These are phyloP conservation scores for Micractinium conductrix DNA, from an alignment of 139 green algal species.

Conservation along the genomic window DNA sequence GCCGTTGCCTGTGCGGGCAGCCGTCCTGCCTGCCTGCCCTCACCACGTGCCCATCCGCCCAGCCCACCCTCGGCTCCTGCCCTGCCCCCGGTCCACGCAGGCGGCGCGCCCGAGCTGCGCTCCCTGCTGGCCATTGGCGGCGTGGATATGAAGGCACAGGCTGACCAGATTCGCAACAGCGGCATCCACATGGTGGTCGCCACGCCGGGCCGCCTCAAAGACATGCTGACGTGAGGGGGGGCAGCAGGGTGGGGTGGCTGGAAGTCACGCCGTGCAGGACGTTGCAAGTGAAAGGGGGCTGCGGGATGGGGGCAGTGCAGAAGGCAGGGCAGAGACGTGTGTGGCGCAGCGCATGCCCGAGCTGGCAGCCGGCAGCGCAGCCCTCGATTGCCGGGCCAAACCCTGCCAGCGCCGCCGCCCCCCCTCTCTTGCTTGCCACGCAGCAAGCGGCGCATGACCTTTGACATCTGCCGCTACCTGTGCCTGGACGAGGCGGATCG, in stretches of 20 bases:
- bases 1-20: too few species aligned
- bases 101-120: conserved; percentile 79
- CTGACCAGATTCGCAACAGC: conserved; percentile 42
- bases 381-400: too few species aligned
- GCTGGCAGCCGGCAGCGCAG: too few species aligned
- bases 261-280: not conserved
- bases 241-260: too few species aligned
- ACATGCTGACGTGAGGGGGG: conserved; percentile 85
- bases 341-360: too few species aligned
- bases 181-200: conserved; percentile 94
- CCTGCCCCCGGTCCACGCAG: not conserved
- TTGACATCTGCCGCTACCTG: conserved; percentile 94
- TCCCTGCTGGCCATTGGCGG: conserved; percentile 92
- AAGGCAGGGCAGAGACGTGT: too few species aligned
- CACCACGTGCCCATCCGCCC: not conserved
- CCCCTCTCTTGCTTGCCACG: not conserved
- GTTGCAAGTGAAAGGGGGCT: too few species aligned
- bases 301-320: too few species aligned
- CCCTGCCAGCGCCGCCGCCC: not conserved
- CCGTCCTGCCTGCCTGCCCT: not conserved
- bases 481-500: conserved; percentile 98
- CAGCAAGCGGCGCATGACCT: conserved; percentile 87
- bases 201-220: conserved; percentile 95
- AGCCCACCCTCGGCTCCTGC: conserved; percentile 19
- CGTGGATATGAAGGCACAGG: conserved; percentile 60